A percentile compares a stretch with the other conserved stretches of the same genome.
These are phyloP conservation scores for Calocera viscosa DNA, from an alignment of 768 basidiomycete genomes.

Conservation along the genomic window DNA sequence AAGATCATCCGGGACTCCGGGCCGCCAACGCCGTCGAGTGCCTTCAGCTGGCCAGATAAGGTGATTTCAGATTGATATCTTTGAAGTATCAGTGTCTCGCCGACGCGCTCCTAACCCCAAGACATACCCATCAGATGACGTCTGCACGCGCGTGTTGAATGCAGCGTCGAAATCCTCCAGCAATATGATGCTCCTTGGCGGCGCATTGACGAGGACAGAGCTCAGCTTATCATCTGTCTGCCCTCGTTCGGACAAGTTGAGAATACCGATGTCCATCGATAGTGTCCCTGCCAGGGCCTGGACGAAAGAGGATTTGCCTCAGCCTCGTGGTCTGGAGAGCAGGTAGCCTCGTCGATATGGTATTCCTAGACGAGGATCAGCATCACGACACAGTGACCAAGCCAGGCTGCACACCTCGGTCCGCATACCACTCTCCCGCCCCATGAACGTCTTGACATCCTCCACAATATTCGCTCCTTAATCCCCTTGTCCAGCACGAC, in stretches of 20 bases:
- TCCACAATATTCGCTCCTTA: constrained; percentile 68
- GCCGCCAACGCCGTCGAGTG: constrained; percentile 92
- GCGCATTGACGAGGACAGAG: constrained; percentile 82
- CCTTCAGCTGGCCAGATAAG: constrained; percentile 94
- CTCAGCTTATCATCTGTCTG: constrained; percentile 93
- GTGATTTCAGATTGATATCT: constrained; percentile 93
- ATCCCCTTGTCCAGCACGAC: constrained; percentile 77
- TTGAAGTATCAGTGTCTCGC: too few relatives aligned
- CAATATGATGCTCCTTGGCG: constrained; percentile 84
- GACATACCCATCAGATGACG: constrained; percentile 91
- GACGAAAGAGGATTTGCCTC: constrained; percentile 97
- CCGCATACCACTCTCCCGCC: constrained; percentile 86
- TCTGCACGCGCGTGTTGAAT: constrained; percentile 85
- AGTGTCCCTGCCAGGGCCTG: constrained; percentile 89
- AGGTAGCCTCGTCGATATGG: constrained; percentile 95
- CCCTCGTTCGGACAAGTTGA: constrained; percentile 92
- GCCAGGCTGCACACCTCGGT: constrained; percentile 54
- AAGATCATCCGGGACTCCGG: constrained; percentile 97
- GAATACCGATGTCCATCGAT: constrained; percentile 87
- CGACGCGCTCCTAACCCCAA: too few relatives aligned
- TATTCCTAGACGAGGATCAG: constrained; percentile 47
- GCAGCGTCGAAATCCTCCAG: constrained; percentile 97
- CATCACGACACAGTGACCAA: neutral
- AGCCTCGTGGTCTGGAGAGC: constrained; percentile 90
- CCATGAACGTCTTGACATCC: constrained; percentile 73